Evolutionary conservation across 148 eudicot species (phyloP), one percentile per base, ranked within the genome.

Genomic region (Rhododendron kiyosumense): DNA sequence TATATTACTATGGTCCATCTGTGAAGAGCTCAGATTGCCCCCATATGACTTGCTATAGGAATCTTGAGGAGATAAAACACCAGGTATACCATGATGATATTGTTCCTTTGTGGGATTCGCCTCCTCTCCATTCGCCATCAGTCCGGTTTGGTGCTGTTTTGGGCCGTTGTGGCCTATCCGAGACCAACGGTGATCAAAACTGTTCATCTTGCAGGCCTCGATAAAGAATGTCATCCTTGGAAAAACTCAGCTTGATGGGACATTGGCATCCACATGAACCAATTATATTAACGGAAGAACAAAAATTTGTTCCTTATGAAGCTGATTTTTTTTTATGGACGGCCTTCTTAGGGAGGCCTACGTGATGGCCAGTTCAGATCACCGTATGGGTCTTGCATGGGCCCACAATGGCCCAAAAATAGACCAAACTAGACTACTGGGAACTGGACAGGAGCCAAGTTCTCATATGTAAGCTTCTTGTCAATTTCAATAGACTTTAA

Each of bases 41-140:
- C 65, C 65, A 49, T 28, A 79, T 48, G 81, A 84, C 59, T 54
- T 90, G 86, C 85, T 76, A 57, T 83, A 85, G 65, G 86, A 92
- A 89, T 88, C 98, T 97, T 69, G 94, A 92, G 76, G 93, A 89
- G 84, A 91, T 94, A 82, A 95, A 91, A 83, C 90, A 84, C 32
- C 89, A 92, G 98, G 99, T 97, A 90, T 84, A 82, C 79, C 63
- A 52, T 85, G 51, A 18, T 81, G 85, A 84, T 57, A 67, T 90
- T 78, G 20, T 84, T 77, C 79, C 65, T 45, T 71, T 86, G 28
- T 30, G 76, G 76, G 20, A 71, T 20, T 71, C 7, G 76, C 9
- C 18, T 65, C 38, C 38, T 71, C 38, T 71, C 32, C 32, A 67
- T 5, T 67, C 26, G 14, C 74, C 74, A 67, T 67, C 36, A 30